A percentile compares a stretch with the other conserved stretches of the same genome.
phyloP scores from a whole-genome alignment of 1,139 yeast species.

The Blastobotrys capitulatus region DNA sequence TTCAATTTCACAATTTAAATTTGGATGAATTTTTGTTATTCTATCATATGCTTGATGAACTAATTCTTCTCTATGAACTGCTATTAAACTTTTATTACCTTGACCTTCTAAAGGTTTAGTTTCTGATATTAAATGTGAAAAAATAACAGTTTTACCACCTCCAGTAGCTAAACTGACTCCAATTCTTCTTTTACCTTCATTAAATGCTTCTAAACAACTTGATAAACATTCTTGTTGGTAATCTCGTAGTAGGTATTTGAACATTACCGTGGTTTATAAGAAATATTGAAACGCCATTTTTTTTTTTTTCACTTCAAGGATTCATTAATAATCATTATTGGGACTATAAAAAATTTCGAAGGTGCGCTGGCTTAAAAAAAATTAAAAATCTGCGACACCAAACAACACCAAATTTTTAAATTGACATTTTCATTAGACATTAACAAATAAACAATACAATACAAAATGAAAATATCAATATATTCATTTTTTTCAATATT shows the following conservation, averaged over 20 bases:
- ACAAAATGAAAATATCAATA: too few species aligned
- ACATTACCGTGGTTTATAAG: too few species aligned
- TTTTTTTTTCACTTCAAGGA: too few species aligned
- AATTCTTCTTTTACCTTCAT: slow-evolving; percentile 47
- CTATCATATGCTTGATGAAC: slow-evolving; percentile 62
- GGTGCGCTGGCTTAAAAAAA: too few species aligned
- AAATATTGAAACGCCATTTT: too few species aligned
- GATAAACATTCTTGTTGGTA: slow-evolving; percentile 73
- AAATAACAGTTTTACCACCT: slow-evolving; percentile 89
- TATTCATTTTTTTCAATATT: background rate
- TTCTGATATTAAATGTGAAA: slow-evolving; percentile 55
- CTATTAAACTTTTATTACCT: slow-evolving; percentile 53
- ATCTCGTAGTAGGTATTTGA: slow-evolving; percentile 38
- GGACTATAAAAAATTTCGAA: too few species aligned
- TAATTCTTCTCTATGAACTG: slow-evolving; percentile 81
- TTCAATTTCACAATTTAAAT: slow-evolving; percentile 57
- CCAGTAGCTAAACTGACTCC: slow-evolving; percentile 93
- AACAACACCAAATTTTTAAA: too few species aligned
- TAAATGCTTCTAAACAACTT: slow-evolving; percentile 47
- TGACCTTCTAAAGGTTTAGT: slow-evolving; percentile 37
- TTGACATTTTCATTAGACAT: too few species aligned
- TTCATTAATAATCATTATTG: too few species aligned
- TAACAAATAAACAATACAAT: too few species aligned
- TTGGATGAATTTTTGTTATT: slow-evolving; percentile 46
- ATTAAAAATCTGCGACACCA: too few species aligned